Conservation (phyloP, 257 asterid genomes). For the Avicennia marina region DNA sequence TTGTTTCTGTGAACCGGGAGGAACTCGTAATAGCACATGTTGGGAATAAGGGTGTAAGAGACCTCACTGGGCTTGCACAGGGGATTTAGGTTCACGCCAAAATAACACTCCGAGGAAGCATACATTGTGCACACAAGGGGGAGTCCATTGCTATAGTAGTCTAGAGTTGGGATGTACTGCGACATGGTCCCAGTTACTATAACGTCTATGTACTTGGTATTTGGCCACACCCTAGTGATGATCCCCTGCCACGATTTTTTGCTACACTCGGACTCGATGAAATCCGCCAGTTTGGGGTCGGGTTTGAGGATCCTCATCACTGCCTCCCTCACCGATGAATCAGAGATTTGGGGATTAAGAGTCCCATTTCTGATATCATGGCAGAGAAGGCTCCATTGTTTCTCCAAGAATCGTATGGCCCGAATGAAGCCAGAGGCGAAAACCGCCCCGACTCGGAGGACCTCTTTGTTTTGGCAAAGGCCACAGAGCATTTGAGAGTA, state of each 20-base stretch:
- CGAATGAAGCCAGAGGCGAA: conserved; percentile 70
- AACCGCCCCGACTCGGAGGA: conserved; percentile 69
- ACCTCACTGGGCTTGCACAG: conserved; percentile 57
- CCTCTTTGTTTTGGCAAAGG: conserved; percentile 39
- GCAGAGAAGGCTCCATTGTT: conserved; percentile 44
- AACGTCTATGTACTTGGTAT: conserved; percentile 59
- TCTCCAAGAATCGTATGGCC: conserved; percentile 55
- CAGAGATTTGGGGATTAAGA: conserved; percentile 37
- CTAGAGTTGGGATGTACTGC: conserved; percentile 62
- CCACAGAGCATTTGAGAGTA: conserved; percentile 76
- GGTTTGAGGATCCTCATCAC: conserved; percentile 43
- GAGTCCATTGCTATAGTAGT: conserved; percentile 49
- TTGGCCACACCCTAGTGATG: conserved; percentile 60
- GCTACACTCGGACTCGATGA: conserved; percentile 45
- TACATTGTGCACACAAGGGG: conserved; percentile 74
- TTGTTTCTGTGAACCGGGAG: conserved; percentile 43
- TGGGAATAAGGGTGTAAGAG: conserved; percentile 60
- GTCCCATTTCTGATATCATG: conserved; percentile 47
- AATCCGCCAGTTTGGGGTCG: conserved; percentile 43
- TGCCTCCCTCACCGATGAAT: conserved; percentile 41
- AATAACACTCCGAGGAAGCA: conserved; percentile 68
- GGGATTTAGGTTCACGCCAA: conserved; percentile 61
- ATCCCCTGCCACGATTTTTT: conserved; percentile 54
- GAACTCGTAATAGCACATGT: conserved; percentile 65
- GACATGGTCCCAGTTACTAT: conserved; percentile 77